Evolutionary conservation across 2,329 filamentous ascomycete species (phyloP).

Genomic region (Teratosphaeria destructans): DNA sequence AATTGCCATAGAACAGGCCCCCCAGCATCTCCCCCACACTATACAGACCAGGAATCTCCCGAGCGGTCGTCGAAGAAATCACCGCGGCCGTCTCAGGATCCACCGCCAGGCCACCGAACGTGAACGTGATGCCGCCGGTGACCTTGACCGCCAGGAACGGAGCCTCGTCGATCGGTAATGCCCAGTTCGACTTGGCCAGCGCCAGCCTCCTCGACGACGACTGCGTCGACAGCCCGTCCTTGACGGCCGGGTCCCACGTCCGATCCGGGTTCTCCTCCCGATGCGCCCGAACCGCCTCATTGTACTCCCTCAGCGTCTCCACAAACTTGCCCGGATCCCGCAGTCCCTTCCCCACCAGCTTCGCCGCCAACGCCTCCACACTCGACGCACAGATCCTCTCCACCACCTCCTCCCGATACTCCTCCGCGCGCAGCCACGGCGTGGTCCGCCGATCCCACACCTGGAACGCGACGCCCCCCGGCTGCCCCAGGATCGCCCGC

Average conservation of each 20-base stretch:
- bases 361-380: slow-evolving; percentile 46
- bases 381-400: slow-evolving; percentile 41
- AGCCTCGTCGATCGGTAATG: slow-evolving; percentile 43
- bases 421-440: slow-evolving; percentile 48
- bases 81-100: slow-evolving; percentile 45
- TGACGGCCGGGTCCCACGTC: slow-evolving; percentile 50
- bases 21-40: slow-evolving; percentile 58
- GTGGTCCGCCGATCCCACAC: slow-evolving; percentile 49
- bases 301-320: slow-evolving; percentile 45
- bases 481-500: slow-evolving; percentile 49
- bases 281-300: slow-evolving; percentile 43
- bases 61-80: slow-evolving; percentile 31
- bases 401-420: slow-evolving; percentile 51
- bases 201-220: slow-evolving; percentile 34
- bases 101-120: slow-evolving; percentile 53
- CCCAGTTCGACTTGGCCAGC: slow-evolving; percentile 57
- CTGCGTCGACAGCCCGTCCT: slow-evolving; percentile 53
- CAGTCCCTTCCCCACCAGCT: slow-evolving; percentile 40
- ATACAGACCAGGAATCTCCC: slow-evolving; percentile 45
- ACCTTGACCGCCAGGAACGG: slow-evolving; percentile 57
- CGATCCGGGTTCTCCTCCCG: slow-evolving; percentile 34
- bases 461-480: slow-evolving; percentile 50
- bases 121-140: slow-evolving; percentile 57
- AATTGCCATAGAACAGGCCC: slow-evolving; percentile 53
- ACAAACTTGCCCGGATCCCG: slow-evolving; percentile 38